Base-by-base conservation (phyloP, 176 grass and related monocot genomes). In the Carex kokanica region DNA sequence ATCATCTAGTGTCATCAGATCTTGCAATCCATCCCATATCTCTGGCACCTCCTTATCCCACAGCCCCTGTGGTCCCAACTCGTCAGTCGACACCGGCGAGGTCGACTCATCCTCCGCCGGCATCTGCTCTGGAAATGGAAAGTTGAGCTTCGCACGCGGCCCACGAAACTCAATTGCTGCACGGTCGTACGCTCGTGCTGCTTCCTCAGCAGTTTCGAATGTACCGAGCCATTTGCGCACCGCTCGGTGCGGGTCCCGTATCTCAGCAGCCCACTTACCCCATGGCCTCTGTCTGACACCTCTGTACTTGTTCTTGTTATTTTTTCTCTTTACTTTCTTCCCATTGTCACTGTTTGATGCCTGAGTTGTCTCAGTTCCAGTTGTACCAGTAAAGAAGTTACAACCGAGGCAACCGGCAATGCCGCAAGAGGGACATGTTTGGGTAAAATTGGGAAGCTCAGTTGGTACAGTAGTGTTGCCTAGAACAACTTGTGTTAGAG, bases 171-270 rank as follows among this genome's bases (percentile, higher is more conserved):
- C 90, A 81, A 97, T 84, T 0, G 94, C 91, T 2, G 91, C 94
- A 57, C 79, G 78, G 74, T 97, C 94, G 66, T 97, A 97, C 1
- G 94, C 94, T 72, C 74, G 88, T 21, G 94, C 94, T 16, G 94
- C 94, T 59, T 85, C 83, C 54, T 87, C 94, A 47, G 94, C 89
- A 36, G 94, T 97, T 65, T 92, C 82, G 84, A 94, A 97, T 65
- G 94, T 97, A 85, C 94, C 91, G 12, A 97, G 91, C 94, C 94
- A 97, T 84, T 94, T 94, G 65, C 94, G 88, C 17, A 84, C 91
- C 20, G 88, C 91, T 78, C 88, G 86, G 52, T 65, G 88, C 6
- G 94, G 94, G 86, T 97, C 94, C 21, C 91, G 89, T 79, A 97
- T 97, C 88, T 97, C 91, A 80, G 94, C 94, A 21, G 88, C 94